Conservation (phyloP, 192 early-diverging fungal genomes). For the Coemansia sp. region DNA sequence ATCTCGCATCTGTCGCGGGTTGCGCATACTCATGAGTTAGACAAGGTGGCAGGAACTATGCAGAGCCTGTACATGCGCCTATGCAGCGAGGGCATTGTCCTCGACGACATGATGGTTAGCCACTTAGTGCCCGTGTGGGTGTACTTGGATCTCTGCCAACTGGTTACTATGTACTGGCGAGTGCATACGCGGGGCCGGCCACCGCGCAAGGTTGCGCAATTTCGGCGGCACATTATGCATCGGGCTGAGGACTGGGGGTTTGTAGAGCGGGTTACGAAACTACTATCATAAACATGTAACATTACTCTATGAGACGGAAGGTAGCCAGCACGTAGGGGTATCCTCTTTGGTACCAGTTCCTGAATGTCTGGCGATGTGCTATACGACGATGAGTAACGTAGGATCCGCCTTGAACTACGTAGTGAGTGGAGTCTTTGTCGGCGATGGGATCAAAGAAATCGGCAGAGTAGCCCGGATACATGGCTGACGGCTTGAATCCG, state of each 20-base stretch:
- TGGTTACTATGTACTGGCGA: conserved; percentile 11
- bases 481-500: conserved; percentile 60
- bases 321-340: conserved; percentile 83
- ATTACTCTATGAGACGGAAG: conserved; percentile 57
- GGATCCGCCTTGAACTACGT: conserved; percentile 75
- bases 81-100: background rate
- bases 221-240: conserved; percentile 13
- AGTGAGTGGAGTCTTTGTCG: conserved; percentile 59
- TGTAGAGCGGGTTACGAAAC: background rate
- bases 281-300: conserved; percentile 1
- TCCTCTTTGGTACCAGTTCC: conserved; percentile 88
- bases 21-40: background rate
- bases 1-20: conserved; percentile 16
- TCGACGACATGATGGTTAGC: conserved; percentile 15
- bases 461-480: conserved; percentile 87
- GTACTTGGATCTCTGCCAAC: background rate
- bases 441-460: conserved; percentile 81
- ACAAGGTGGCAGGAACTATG: background rate
- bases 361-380: conserved; percentile 66
- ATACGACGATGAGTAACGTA: conserved; percentile 85
- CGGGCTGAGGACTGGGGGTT: conserved; percentile 15
- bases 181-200: background rate
- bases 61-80: conserved; percentile 15
- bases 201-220: conserved; percentile 1
- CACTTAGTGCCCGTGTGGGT: conserved; percentile 29